A percentile compares a stretch with the other conserved stretches of the same genome.
Conservation (phyloP, 768 basidiomycete genomes). For the Kwoniella botswanensis region DNA sequence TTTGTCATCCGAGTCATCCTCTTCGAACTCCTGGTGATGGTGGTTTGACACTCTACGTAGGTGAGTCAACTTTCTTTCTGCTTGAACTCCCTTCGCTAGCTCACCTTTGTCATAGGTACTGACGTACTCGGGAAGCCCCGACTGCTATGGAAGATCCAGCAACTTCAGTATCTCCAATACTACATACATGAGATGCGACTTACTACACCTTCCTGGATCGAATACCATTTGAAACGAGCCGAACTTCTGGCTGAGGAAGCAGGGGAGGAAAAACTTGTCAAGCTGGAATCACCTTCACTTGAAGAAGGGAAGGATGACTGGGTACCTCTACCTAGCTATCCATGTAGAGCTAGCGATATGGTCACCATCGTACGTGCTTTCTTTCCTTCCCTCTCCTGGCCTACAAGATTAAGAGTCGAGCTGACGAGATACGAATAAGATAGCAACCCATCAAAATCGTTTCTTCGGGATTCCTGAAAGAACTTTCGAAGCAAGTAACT, state of each 20-base stretch:
- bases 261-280: neutral
- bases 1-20: slow-evolving; percentile 46
- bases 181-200: slow-evolving; percentile 50
- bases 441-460: slow-evolving; percentile 15
- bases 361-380: slow-evolving; percentile 27
- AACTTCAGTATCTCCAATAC: slow-evolving; percentile 54
- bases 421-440: slow-evolving; percentile 8
- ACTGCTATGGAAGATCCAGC: slow-evolving; percentile 44
- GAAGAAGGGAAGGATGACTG: slow-evolving; percentile 31
- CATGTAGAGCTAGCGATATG: slow-evolving; percentile 8
- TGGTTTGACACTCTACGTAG: slow-evolving; percentile 39
- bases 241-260: slow-evolving; percentile 2
- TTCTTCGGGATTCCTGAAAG: neutral
- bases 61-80: slow-evolving; percentile 25
- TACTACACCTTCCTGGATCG: slow-evolving; percentile 32
- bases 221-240: slow-evolving; percentile 19
- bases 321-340: slow-evolving; percentile 33
- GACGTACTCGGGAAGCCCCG: slow-evolving; percentile 22
- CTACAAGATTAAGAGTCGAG: neutral
- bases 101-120: slow-evolving; percentile 5
- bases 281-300: neutral
- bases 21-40: slow-evolving; percentile 32
- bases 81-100: neutral
- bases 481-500: slow-evolving; percentile 1
- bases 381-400: neutral